Conservation (phyloP, 805 yeast species). For the Saccharomycopsis oosterbeekiorum region DNA sequence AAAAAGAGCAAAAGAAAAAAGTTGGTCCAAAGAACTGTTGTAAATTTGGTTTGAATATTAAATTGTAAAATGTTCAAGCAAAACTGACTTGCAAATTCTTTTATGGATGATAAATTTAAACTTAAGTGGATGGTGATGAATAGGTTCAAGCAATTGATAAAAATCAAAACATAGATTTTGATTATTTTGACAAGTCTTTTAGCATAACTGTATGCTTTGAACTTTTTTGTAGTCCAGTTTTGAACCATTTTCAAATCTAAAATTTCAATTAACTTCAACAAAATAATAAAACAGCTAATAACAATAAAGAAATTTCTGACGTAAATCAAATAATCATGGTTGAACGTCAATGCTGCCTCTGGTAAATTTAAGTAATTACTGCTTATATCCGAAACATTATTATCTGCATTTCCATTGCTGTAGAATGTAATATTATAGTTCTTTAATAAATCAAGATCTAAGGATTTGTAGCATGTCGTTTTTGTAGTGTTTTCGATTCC, state of each 20-base stretch:
- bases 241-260: neutral
- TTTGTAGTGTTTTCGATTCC: neutral
- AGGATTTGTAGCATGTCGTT: slow-evolving; percentile 5
- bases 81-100: neutral
- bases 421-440: slow-evolving; percentile 5
- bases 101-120: neutral
- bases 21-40: slow-evolving; percentile 5
- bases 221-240: neutral
- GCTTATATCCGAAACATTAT: slow-evolving; percentile 1
- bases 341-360: slow-evolving; percentile 3
- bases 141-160: neutral
- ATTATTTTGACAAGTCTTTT: neutral
- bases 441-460: neutral
- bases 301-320: neutral
- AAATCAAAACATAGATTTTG: neutral
- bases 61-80: slow-evolving; percentile 5
- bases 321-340: slow-evolving; percentile 4
- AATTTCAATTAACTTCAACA: neutral
- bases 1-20: slow-evolving; percentile 1
- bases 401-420: neutral
- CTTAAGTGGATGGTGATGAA: slow-evolving; percentile 6
- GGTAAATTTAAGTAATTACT: slow-evolving; percentile 7
- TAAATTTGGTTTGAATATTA: slow-evolving; percentile 3
- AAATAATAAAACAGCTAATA: neutral
- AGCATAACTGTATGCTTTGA: neutral